Evolutionary conservation across 169 alveolate species (phyloP).

Genomic region (Pseudocohnilembus persalinus): DNA sequence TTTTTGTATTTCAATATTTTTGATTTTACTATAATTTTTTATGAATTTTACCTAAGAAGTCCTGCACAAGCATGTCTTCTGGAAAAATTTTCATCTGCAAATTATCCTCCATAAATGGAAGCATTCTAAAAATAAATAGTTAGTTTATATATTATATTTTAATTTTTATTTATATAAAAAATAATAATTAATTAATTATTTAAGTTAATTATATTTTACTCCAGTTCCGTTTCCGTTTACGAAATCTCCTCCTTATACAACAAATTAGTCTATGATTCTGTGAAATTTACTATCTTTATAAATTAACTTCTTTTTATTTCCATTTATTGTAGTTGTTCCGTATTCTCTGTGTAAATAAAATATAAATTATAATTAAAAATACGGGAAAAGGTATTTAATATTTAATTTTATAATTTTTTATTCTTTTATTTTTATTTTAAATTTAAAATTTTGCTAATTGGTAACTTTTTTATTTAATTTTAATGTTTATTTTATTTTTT

Average conservation of each 20-base stretch:
- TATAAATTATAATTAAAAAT: too few species aligned
- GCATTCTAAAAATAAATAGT: conserved; percentile 43
- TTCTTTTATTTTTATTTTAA: too few species aligned
- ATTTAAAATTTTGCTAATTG: too few species aligned
- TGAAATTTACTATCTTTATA: conserved; percentile 68
- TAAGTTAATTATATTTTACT: conserved; percentile 49
- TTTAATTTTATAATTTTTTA: too few species aligned
- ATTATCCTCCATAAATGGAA: conserved; percentile 94
- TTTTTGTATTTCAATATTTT: background rate
- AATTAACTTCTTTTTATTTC: conserved; percentile 11
- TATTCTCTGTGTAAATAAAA: conserved; percentile 3
- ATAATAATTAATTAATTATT: conserved; percentile 24
- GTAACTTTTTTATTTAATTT: conserved; percentile 71
- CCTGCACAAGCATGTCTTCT: conserved; percentile 94
- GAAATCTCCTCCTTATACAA: conserved; percentile 98
- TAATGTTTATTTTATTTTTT: conserved; percentile 62
- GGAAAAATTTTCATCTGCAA: conserved; percentile 94
- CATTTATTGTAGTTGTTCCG: conserved; percentile 55
- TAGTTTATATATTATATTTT: conserved; percentile 1
- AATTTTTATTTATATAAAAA: background rate
- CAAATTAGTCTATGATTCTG: conserved; percentile 95
- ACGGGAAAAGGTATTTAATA: too few species aligned
- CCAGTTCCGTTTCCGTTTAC: conserved; percentile 97
- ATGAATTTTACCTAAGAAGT: conserved; percentile 83
- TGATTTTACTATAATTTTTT: background rate